Base-by-base conservation (phyloP, 306 rosid species). In the Luffa acutangula region DNA sequence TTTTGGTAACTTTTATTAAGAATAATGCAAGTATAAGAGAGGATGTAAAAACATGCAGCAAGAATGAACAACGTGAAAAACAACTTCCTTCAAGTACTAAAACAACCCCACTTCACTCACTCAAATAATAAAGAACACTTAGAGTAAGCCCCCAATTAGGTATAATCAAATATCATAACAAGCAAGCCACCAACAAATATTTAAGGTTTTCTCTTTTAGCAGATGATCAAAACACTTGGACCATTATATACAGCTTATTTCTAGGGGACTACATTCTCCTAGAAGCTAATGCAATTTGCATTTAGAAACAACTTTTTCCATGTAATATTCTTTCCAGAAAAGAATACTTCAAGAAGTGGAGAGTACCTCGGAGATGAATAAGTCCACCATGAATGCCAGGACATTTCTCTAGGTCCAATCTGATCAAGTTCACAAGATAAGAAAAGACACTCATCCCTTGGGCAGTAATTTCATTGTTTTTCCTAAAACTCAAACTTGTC, bases 401-500 rank as follows among this genome's bases (percentile, higher is more conserved):
- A 81, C 97, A 95, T 89, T 91, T 93, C 90, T 92, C 97, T 84
- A 92, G 78, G 85, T 95, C 98, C 96, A 95, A 88, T 88, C 90
- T 88, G 86, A 86, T 87, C 93, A 95, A 80, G 84, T 88, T 88
- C 46, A 85, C 88, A 77, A 92, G 87, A 80, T 88, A 78, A 71
- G 92, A 82, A 74, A 95, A 84, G 79, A 82, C 82, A 76, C 84
- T 87, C 95, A 95, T 92, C 77, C 98, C 97, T 82, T 89, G 85
- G 79, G 97, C 87, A 77, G 98, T 90, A 76, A 95, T 91, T 80
- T 85, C 87, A 83, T 78, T 85, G 88, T 92, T 95, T 89, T 93
- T 88, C 89, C 88, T 87, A 85, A 95, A 89, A 88, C 97, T 95
- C 85, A 95, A 83, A 85, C 85, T 90, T 66, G 89, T 89, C 92